phyloP scores from a whole-genome alignment of 176 grass and related monocot genomes.

The Oryza coarctata region DNA sequence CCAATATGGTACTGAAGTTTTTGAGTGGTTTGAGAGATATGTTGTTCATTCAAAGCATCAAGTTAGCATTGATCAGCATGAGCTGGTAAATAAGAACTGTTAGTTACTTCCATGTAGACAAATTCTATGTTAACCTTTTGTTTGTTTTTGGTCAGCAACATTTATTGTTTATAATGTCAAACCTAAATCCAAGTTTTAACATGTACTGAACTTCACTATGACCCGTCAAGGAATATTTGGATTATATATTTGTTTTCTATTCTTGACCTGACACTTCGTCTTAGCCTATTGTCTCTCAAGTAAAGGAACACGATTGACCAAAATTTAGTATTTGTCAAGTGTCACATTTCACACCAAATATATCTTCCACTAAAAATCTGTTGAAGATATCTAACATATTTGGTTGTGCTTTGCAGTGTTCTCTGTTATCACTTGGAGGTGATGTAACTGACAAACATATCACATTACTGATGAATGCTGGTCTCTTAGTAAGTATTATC shows the following conservation, averaged over 20 bases:
- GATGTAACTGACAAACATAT: slow-evolving; percentile 74
- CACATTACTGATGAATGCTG: slow-evolving; percentile 72
- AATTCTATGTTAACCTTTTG: slow-evolving; percentile 21
- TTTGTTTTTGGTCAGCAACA: background rate
- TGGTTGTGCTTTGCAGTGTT: slow-evolving; percentile 54
- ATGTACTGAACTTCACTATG: background rate
- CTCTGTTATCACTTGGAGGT: slow-evolving; percentile 68
- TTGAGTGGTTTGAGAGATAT: slow-evolving; percentile 83
- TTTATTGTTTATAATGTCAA: slow-evolving; percentile 25
- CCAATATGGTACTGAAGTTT: slow-evolving; percentile 55
- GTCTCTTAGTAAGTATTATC: slow-evolving; percentile 69
- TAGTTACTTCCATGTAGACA: slow-evolving; percentile 13
- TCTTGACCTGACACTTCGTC: slow-evolving; percentile 14
- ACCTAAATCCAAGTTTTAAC: background rate
- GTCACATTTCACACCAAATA: background rate
- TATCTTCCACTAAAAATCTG: background rate
- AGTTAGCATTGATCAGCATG: slow-evolving; percentile 71
- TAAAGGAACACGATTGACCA: background rate
- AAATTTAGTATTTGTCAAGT: background rate
- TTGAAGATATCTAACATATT: slow-evolving; percentile 17
- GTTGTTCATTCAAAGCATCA: slow-evolving; percentile 64
- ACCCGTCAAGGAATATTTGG: background rate
- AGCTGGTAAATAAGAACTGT: slow-evolving; percentile 46
- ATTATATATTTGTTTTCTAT: background rate
- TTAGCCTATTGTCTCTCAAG: slow-evolving; percentile 2